phyloP scores from a whole-genome alignment of 2,329 filamentous ascomycete species.

The Drechslerella coelobrocha region DNA sequence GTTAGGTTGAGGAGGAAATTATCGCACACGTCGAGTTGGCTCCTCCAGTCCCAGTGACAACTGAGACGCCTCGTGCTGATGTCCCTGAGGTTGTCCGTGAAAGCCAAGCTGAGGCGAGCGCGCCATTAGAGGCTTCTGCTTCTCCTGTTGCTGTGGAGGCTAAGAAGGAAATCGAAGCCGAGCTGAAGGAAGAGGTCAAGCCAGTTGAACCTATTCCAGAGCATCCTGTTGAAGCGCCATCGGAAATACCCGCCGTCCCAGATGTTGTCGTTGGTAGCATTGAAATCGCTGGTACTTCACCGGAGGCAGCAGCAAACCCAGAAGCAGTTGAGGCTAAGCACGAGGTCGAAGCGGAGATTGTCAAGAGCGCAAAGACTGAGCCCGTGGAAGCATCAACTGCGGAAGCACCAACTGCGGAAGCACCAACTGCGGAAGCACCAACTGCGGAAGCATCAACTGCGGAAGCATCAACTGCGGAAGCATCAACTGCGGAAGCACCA shows the following conservation, averaged over 20 bases:
- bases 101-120: slow-evolving; percentile 72
- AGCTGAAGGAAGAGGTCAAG: slow-evolving; percentile 70
- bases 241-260: slow-evolving; percentile 61
- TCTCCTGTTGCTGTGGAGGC: slow-evolving; percentile 71
- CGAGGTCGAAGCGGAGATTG: slow-evolving; percentile 65
- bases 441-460: neutral
- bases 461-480: neutral
- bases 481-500: neutral
- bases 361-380: slow-evolving; percentile 33
- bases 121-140: slow-evolving; percentile 72
- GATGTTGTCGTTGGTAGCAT: slow-evolving; percentile 67
- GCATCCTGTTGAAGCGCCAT: slow-evolving; percentile 21
- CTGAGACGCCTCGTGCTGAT: slow-evolving; percentile 43
- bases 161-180: slow-evolving; percentile 74
- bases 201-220: slow-evolving; percentile 34
- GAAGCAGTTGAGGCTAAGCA: slow-evolving; percentile 77
- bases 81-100: slow-evolving; percentile 72
- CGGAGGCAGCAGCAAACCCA: slow-evolving; percentile 74
- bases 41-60: slow-evolving; percentile 34
- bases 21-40: slow-evolving; percentile 27
- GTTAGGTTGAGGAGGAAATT: slow-evolving; percentile 43
- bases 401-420: slow-evolving; percentile 14
- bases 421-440: neutral
- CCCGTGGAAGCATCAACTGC: slow-evolving; percentile 11
- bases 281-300: slow-evolving; percentile 66